phyloP scores from a whole-genome alignment of 768 basidiomycete genomes.

The Auriscalpium vulgare region DNA sequence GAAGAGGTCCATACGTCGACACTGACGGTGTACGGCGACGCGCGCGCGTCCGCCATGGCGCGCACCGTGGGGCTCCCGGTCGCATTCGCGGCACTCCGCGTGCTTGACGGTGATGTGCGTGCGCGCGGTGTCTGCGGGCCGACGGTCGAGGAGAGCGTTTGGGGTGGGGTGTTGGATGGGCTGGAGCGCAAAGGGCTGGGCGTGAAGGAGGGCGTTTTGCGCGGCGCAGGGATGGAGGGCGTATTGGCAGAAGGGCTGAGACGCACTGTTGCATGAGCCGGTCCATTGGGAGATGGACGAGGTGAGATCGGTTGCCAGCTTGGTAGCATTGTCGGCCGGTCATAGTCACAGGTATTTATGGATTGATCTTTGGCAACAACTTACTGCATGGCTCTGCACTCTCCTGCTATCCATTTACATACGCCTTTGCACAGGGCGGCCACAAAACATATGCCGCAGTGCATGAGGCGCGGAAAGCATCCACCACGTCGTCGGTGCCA shows the following conservation, averaged over 20 bases:
- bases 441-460: too few species aligned
- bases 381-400: too few species aligned
- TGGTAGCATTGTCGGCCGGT: too few species aligned
- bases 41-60: conserved; percentile 72
- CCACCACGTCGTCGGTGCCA: too few species aligned
- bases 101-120: conserved; percentile 49
- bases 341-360: too few species aligned
- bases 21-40: conserved; percentile 53
- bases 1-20: conserved; percentile 60
- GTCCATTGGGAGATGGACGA: not conserved
- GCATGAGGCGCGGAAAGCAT: too few species aligned
- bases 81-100: conserved; percentile 67
- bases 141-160: conserved; percentile 47
- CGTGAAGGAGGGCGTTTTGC: conserved; percentile 28
- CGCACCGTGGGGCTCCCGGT: conserved; percentile 83
- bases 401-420: too few species aligned
- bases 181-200: conserved; percentile 43
- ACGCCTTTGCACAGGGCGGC: too few species aligned
- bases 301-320: too few species aligned
- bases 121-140: conserved; percentile 67
- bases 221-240: conserved; percentile 37
- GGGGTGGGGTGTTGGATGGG: conserved; percentile 50
- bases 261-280: not conserved
- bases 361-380: too few species aligned
- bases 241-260: conserved; percentile 8